A percentile compares a stretch with the other conserved stretches of the same genome.
Conservation (phyloP, 768 basidiomycete species). For the Leccinum disarticulatum region DNA sequence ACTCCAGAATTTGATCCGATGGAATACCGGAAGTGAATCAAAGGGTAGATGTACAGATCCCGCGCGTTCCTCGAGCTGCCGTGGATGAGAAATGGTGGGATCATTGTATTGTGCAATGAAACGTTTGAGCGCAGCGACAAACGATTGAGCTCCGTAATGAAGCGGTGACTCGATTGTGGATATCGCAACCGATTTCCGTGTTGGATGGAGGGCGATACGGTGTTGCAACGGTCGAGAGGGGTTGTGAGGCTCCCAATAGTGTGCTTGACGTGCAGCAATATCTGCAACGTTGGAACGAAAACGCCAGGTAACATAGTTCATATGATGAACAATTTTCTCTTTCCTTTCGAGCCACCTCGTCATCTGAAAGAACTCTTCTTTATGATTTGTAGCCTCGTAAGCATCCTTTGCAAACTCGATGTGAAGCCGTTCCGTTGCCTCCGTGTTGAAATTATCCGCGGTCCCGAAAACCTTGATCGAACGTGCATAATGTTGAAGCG, state of each 20-base stretch:
- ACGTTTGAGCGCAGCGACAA: background rate
- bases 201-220: too few relatives aligned
- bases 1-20: background rate
- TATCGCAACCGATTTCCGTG: too few relatives aligned
- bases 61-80: background rate
- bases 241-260: background rate
- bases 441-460: background rate
- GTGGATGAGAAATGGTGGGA: background rate
- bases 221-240: background rate
- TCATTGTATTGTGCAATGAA: background rate
- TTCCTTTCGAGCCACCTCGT: background rate
- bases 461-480: background rate
- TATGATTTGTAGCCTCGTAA: background rate
- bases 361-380: background rate
- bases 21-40: background rate
- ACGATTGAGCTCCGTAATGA: background rate
- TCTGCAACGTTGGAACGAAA: background rate
- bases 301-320: background rate
- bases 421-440: background rate
- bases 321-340: background rate
- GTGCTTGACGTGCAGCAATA: background rate
- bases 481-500: background rate
- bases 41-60: background rate
- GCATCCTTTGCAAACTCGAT: background rate
- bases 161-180: too few relatives aligned